Evolutionary conservation across 2,329 filamentous ascomycete genomes (phyloP).

Genomic region (Penicillium capsulatum): DNA sequence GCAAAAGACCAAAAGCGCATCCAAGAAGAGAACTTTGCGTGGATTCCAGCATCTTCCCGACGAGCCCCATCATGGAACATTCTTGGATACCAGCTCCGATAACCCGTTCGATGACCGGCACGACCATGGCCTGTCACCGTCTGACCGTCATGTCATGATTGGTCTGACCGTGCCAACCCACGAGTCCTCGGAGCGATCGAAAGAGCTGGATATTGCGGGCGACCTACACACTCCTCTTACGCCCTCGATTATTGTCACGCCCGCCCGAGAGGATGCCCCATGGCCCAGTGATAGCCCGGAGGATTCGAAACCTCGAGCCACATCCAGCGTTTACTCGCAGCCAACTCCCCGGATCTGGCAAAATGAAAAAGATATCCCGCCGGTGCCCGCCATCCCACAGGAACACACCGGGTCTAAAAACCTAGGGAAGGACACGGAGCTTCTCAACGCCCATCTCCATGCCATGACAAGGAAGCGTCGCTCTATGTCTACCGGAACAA

Average conservation of each 20-base stretch:
- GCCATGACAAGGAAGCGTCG: conserved; percentile 25
- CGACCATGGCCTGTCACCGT: conserved; percentile 40
- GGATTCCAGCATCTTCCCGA: conserved; percentile 24
- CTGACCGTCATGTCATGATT: conserved; percentile 45
- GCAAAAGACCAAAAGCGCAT: conserved; percentile 14
- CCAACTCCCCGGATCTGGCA: conserved; percentile 31
- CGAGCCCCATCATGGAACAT: conserved; percentile 12
- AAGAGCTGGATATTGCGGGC: conserved; percentile 27
- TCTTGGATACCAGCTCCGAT: conserved; percentile 14
- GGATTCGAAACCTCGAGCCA: conserved; percentile 27
- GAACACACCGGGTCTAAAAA: conserved; percentile 23
- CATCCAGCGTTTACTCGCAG: conserved; percentile 46
- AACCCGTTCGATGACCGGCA: conserved; percentile 23
- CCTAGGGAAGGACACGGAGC: conserved; percentile 10
- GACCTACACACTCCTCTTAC: conserved; percentile 39
- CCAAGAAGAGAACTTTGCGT: conserved; percentile 18
- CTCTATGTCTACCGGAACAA: conserved; percentile 33
- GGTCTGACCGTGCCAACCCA: conserved; percentile 41
- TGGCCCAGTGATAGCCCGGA: conserved; percentile 32
- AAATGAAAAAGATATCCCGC: conserved; percentile 32
- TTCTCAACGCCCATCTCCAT: conserved; percentile 15
- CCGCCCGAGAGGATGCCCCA: conserved; percentile 38
- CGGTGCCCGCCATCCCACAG: conserved; percentile 41
- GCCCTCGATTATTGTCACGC: conserved; percentile 46
- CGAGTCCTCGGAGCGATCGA: conserved; percentile 25